Evolutionary conservation across 1,284 basidiomycete species (phyloP).

Genomic region (Cystobasidium slooffiae): DNA sequence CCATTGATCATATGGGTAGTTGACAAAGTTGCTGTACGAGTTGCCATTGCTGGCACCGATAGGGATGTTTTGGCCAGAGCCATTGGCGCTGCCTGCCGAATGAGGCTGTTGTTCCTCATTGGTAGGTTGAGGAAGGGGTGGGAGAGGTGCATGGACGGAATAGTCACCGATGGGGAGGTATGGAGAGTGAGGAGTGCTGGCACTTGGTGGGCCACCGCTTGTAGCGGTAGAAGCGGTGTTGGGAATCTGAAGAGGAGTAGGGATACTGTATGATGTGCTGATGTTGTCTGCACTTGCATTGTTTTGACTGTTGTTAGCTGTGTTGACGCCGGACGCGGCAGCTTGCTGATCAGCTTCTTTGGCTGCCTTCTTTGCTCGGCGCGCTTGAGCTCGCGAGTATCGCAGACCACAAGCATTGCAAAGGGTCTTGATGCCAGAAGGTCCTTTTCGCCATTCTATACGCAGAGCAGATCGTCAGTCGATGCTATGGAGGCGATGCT

Average conservation of each 20-base stretch:
- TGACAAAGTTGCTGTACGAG: slow-evolving; percentile 37
- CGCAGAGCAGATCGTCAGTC: neutral
- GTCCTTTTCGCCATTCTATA: slow-evolving; percentile 60
- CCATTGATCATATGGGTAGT: slow-evolving; percentile 31
- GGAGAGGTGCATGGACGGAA: slow-evolving; percentile 22
- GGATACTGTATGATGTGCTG: slow-evolving; percentile 23
- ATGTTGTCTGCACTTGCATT: slow-evolving; percentile 7
- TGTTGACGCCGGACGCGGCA: neutral
- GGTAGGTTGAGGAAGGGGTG: slow-evolving; percentile 29
- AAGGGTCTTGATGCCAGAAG: slow-evolving; percentile 78
- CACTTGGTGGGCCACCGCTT: neutral
- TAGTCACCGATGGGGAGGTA: slow-evolving; percentile 41
- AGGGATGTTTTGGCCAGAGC: slow-evolving; percentile 18
- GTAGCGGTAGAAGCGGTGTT: neutral
- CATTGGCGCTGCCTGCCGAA: slow-evolving; percentile 21
- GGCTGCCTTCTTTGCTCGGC: slow-evolving; percentile 36
- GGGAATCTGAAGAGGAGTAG: slow-evolving; percentile 23
- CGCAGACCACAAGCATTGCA: slow-evolving; percentile 85
- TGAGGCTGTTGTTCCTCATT: slow-evolving; percentile 14
- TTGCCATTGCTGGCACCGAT: slow-evolving; percentile 8
- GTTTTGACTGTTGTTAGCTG: neutral
- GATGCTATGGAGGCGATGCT: neutral
- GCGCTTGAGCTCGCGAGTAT: slow-evolving; percentile 55
- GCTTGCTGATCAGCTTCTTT: slow-evolving; percentile 29
- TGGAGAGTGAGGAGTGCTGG: slow-evolving; percentile 32